These are phyloP conservation scores for Candolleomyces aberdarensis DNA, from an alignment of 768 basidiomycete species.

Conservation along the genomic window DNA sequence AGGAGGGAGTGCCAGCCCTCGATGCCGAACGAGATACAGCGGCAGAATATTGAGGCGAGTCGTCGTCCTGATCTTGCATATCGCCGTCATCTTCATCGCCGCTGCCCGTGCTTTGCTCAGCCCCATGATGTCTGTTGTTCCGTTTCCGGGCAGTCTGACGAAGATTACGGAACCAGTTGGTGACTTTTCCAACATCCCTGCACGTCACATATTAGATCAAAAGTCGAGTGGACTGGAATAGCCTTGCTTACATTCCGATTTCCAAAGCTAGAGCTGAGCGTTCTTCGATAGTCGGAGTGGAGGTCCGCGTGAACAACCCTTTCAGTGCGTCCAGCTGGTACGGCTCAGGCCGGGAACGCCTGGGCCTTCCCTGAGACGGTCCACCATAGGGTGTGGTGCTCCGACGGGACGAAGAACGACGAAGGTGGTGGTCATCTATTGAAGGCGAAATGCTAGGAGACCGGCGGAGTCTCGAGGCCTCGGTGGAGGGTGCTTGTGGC, in stretches of 20 bases:
- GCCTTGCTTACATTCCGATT: constrained; percentile 65
- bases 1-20: constrained; percentile 40
- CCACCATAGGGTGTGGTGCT: constrained; percentile 46
- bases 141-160: constrained; percentile 79
- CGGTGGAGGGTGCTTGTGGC: constrained; percentile 28
- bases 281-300: constrained; percentile 78
- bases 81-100: constrained; percentile 47
- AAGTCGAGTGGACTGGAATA: constrained; percentile 13
- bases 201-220: constrained; percentile 15
- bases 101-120: constrained; percentile 42
- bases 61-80: constrained; percentile 30
- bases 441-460: constrained; percentile 41
- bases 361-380: constrained; percentile 45
- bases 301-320: constrained; percentile 61
- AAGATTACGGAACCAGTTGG: constrained; percentile 86
- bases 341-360: constrained; percentile 76
- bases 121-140: constrained; percentile 46
- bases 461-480: constrained; percentile 24
- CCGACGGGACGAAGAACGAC: constrained; percentile 35
- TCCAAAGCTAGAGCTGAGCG: constrained; percentile 69
- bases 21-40: constrained; percentile 44
- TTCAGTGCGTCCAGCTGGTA: constrained; percentile 75
- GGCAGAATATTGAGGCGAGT: constrained; percentile 31
- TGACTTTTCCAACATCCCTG: constrained; percentile 81
- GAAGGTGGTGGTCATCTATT: constrained; percentile 34